Percentiles rank a stretch among this genome's conserved stretches.
These are phyloP conservation scores for Musa acuminata DNA, from an alignment of 176 grass and related monocot genomes.

Conservation along the genomic window DNA sequence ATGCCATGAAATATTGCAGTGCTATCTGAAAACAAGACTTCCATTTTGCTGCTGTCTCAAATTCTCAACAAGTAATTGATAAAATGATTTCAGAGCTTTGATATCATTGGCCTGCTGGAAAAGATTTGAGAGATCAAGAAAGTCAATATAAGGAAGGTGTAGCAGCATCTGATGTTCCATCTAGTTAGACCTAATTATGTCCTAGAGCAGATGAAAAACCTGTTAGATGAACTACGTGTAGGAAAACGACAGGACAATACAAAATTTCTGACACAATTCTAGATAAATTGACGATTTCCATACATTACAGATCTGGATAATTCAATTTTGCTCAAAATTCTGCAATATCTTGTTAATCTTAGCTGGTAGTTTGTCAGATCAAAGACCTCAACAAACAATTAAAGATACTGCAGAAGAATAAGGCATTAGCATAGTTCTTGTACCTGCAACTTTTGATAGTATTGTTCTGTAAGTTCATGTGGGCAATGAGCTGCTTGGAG, in stretches of 20 bases:
- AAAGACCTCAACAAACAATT: not conserved
- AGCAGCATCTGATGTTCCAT: not conserved
- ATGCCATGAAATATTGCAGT: constrained; percentile 19
- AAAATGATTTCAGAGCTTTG: constrained; percentile 76
- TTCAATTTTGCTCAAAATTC: not conserved
- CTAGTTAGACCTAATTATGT: not conserved
- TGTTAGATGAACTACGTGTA: not conserved
- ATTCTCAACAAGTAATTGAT: constrained; percentile 81
- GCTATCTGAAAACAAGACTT: constrained; percentile 93
- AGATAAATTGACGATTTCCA: not conserved
- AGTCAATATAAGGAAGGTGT: too few species aligned
- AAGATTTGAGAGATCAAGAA: constrained; percentile 1
- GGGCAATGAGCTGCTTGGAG: constrained; percentile 66
- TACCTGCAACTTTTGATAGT: constrained; percentile 84
- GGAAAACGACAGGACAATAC: not conserved
- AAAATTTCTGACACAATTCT: not conserved
- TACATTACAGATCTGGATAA: not conserved
- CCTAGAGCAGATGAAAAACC: not conserved
- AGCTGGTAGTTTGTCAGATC: not conserved
- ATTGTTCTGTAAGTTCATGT: constrained; percentile 76
- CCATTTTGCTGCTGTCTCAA: constrained; percentile 80
- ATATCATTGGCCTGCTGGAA: constrained; percentile 64
- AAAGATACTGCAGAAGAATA: not conserved
- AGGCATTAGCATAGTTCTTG: constrained; percentile 5
- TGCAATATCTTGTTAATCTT: not conserved